Evolutionary conservation across 2,329 filamentous ascomycete genomes (phyloP), one percentile per base, ranked within the genome.

Genomic region (Cryphonectria parasitica): DNA sequence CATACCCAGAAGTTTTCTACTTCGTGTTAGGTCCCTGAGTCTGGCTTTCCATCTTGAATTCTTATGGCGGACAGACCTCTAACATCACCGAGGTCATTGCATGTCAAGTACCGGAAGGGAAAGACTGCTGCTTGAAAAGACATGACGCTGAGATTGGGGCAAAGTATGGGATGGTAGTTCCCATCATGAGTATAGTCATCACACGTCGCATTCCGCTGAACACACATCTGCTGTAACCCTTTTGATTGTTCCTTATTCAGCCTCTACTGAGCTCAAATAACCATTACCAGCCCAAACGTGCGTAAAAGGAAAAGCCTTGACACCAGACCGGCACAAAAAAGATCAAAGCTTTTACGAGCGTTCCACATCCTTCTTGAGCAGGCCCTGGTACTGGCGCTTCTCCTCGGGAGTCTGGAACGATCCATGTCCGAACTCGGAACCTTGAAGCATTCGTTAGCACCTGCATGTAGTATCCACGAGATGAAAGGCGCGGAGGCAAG

Each of bases 391-490:
- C 83, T 94, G 91, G 88, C 92, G 93, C 94, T 99, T 99, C 92
- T 99, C 96, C 82, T 93, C 92, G 77, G 92, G 88, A 75, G 96
- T 99, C 90, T 99, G 96, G 94, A 97, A 99, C 81, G 94, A 95
- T 91, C 96, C 96, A 89, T 99, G 96, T 86, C 96, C 96, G 86
- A 99, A 99, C 90, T 99, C 97, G 88, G 95, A 98, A 45, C 61
- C 61, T 63, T 41, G 25, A 45, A 28, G 74, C 95, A 98, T 52
- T 36, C 10, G 64, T 66, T 41, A 66, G 64, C 45, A 54, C 17
- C 28, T 58, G 25, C 25, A 58, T 17, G 54, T 58, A 2, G 52
- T 17, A 25, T 28, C 22, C 25, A 25, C 10, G 11, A 25, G 49
- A n/a, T 22, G 8, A 54, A 25, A 3, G 45, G 10, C 10, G 10